Base-by-base conservation (phyloP, 163 green algal species). In the Scenedesmus sp. region DNA sequence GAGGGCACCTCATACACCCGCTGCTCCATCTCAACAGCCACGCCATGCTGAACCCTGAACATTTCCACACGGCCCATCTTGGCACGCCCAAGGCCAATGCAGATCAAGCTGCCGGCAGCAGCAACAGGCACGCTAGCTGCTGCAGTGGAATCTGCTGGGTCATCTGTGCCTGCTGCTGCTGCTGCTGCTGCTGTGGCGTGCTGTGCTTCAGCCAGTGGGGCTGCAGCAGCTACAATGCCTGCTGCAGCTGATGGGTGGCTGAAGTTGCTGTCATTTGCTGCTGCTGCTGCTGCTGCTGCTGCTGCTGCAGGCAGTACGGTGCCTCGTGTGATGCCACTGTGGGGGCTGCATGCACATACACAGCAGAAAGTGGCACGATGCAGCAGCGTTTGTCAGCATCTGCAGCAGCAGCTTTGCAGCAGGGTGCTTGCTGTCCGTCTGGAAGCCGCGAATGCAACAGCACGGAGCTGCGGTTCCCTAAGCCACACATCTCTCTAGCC, bases 1-100 rank as follows among this genome's bases (percentile, higher is more conserved):
- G 85, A 90, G 2, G 95, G 94, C 52, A 96, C 94, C 2, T 91
- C n/a, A 92, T 95, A 98, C 26, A 97, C 93, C 0, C 95, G 91
- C 59, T 97, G 84, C 87, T 88, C 79, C 93, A 98, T 95, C 54
- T 90, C 79, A 59, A 98, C 91, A 1, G 92, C 97, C 56, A 97
- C 66, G 1, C 96, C 96, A 57, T 93, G 60, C 46, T 87, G 74
- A 34, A 34, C 7, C 6, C 92, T 81, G 88, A 98, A 97, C 91
- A 97, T 94, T 23, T 94, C 92, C 15, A 59, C 73, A 34, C 94
- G 88, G n/a, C 93, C 88, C 57, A 92, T 62, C 52, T 55, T 23
- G 20, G 88, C 76, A 54, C 67, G 54, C 0, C 88, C 94, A 12
- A 94, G 74, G 10, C 94, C 94, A 15, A 95, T 81, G 79, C 90